phyloP scores from a whole-genome alignment of 257 asterid species.

The Scutellaria baicalensis region DNA sequence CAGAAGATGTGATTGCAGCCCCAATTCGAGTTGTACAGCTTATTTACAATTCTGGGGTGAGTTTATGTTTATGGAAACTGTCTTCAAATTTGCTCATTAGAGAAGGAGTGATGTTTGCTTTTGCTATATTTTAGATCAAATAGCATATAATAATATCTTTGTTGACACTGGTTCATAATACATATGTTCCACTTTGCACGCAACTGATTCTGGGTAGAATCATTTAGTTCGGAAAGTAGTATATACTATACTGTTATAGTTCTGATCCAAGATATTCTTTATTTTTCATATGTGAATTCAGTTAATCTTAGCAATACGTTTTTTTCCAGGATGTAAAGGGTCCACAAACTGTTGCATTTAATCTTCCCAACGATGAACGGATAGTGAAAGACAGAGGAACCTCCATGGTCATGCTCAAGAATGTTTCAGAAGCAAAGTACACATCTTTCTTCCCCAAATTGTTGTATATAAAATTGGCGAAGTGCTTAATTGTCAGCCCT shows the following conservation, averaged over 20 bases:
- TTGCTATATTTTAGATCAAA: background rate
- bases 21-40: constrained; percentile 93
- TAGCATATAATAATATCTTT: background rate
- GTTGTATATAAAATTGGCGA: background rate
- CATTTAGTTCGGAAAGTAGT: background rate
- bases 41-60: constrained; percentile 86
- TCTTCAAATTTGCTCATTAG: background rate
- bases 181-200: background rate
- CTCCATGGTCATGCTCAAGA: constrained; percentile 98
- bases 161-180: background rate
- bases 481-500: background rate
- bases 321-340: constrained; percentile 84
- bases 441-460: constrained; percentile 8
- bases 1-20: constrained; percentile 74
- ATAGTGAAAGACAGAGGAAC: constrained; percentile 93
- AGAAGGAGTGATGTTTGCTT: background rate
- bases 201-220: background rate
- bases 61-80: constrained; percentile 6
- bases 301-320: background rate
- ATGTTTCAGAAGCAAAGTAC: constrained; percentile 95
- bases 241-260: background rate
- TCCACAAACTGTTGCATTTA: constrained; percentile 97
- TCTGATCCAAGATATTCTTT: background rate
- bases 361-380: constrained; percentile 94
- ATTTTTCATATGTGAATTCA: background rate